These are phyloP conservation scores for Neospora caninum DNA, from an alignment of 169 alveolate species.

Conservation along the genomic window DNA sequence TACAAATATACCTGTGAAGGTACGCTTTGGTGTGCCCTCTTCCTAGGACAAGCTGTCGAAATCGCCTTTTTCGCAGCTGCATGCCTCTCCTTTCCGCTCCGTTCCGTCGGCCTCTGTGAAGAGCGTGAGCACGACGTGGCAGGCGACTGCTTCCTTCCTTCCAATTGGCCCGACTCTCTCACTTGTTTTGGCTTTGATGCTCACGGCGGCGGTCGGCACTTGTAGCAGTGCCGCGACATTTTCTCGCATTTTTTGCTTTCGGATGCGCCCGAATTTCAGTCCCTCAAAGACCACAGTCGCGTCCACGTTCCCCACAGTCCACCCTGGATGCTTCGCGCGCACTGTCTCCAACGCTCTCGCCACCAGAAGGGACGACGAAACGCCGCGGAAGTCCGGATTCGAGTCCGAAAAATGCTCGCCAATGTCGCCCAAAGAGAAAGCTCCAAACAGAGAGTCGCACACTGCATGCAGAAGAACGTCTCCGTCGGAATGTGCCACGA, in stretches of 20 bases:
- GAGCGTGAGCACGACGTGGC: slow-evolving; percentile 68
- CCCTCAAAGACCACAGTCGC: slow-evolving; percentile 69
- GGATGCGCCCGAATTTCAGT: slow-evolving; percentile 49
- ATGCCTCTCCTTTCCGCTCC: not conserved
- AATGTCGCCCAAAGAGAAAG: slow-evolving; percentile 81
- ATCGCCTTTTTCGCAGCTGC: too few species aligned
- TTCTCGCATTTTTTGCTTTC: slow-evolving; percentile 49
- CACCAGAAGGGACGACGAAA: slow-evolving; percentile 72
- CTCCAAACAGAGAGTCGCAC: slow-evolving; percentile 85
- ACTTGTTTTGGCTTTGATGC: slow-evolving; percentile 67
- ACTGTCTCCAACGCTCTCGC: slow-evolving; percentile 69
- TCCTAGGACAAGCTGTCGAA: too few species aligned
- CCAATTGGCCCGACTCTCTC: slow-evolving; percentile 76
- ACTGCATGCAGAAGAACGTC: slow-evolving; percentile 86
- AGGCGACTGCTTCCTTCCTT: slow-evolving; percentile 74
- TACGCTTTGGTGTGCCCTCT: too few species aligned
- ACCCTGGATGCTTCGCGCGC: slow-evolving; percentile 55
- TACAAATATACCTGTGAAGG: too few species aligned
- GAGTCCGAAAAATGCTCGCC: slow-evolving; percentile 88
- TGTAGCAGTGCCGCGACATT: slow-evolving; percentile 61
- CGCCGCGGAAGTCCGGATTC: slow-evolving; percentile 73
- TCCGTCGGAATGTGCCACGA: slow-evolving; percentile 89
- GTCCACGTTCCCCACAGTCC: slow-evolving; percentile 70
- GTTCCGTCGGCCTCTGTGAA: not conserved
- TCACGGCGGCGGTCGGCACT: slow-evolving; percentile 59